Conservation (phyloP, 176 grass and related monocot genomes). For the Urochloa ruziziensis region DNA sequence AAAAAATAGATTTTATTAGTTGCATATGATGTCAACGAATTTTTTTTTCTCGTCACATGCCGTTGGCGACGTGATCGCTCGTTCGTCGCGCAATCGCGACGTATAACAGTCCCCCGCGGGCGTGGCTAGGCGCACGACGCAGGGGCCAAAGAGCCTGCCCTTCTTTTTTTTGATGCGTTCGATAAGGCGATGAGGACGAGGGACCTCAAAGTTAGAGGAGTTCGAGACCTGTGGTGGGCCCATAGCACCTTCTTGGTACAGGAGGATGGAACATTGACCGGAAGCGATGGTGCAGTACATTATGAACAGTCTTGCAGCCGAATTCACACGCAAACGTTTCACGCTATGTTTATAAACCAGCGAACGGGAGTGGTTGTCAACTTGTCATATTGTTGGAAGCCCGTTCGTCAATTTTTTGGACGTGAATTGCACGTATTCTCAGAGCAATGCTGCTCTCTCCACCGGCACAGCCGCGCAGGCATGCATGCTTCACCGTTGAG, state of each 20-base stretch:
- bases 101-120: not conserved
- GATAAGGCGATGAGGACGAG: constrained; percentile 27
- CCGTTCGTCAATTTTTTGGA: not conserved
- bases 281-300: too few species aligned
- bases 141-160: not conserved
- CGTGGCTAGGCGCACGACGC: not conserved
- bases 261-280: constrained; percentile 36
- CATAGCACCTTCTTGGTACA: constrained; percentile 29
- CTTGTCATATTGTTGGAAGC: not conserved
- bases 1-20: too few species aligned
- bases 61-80: not conserved
- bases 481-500: not conserved
- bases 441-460: not conserved
- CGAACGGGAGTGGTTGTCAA: not conserved
- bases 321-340: too few species aligned
- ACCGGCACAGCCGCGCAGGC: not conserved
- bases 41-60: not conserved
- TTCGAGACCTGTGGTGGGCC: not conserved
- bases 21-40: too few species aligned
- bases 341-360: too few species aligned
- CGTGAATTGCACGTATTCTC: not conserved
- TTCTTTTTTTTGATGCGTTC: constrained; percentile 25
- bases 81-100: not conserved
- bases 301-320: too few species aligned
- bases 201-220: constrained; percentile 23